phyloP scores from a whole-genome alignment of 78 protist species.

The Speleostelium caveatum region DNA sequence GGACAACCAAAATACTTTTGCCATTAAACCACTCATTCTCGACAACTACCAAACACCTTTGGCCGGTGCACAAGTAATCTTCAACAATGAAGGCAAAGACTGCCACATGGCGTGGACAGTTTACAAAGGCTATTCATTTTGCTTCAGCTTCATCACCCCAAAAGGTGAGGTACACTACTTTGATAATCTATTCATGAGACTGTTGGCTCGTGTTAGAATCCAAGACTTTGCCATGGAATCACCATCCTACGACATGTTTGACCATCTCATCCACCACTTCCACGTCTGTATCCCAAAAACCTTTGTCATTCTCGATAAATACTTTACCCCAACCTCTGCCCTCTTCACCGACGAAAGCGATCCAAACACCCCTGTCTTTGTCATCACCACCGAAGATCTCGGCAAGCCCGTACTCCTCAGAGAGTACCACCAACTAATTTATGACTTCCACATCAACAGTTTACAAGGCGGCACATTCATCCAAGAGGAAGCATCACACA shows the following conservation, averaged over 20 bases:
- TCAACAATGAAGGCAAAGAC: not conserved
- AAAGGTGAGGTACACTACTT: not conserved
- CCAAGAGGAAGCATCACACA: not conserved
- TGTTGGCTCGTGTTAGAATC: not conserved
- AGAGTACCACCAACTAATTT: conserved; percentile 19
- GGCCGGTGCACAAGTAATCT: not conserved
- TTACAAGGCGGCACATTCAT: not conserved
- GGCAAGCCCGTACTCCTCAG: not conserved
- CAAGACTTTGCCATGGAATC: not conserved
- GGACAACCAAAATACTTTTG: too few species aligned
- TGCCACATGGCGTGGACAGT: not conserved
- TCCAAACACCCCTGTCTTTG: conserved; percentile 19
- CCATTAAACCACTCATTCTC: not conserved
- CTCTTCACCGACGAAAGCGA: not conserved
- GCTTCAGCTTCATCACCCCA: not conserved
- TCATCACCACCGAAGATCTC: conserved; percentile 39
- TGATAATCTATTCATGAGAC: not conserved
- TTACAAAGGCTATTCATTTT: not conserved
- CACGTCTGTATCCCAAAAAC: conserved; percentile 4
- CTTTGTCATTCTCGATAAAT: not conserved
- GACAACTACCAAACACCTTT: not conserved
- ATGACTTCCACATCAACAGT: not conserved
- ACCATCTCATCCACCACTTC: not conserved
- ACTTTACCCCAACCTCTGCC: not conserved
- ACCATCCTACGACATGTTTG: conserved; percentile 17